A percentile compares a stretch with the other conserved stretches of the same genome.
These are phyloP conservation scores for Luffa aegyptiaca DNA, from an alignment of 306 rosid species.

Conservation along the genomic window DNA sequence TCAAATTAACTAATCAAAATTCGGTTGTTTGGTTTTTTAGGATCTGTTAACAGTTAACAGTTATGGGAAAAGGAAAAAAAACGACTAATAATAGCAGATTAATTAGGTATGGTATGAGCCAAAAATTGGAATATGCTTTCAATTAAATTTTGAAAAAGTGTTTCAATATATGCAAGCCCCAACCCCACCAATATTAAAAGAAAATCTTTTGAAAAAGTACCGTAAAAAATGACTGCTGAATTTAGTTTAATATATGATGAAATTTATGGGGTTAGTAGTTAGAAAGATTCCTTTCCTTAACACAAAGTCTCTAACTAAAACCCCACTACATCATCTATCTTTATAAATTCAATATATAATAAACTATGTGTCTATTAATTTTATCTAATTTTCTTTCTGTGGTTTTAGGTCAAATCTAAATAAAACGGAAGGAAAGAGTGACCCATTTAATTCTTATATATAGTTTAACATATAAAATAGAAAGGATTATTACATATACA, in stretches of 20 bases:
- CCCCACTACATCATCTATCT: background rate
- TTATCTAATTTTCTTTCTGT: no score
- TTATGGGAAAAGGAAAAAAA: background rate
- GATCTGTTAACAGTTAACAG: background rate
- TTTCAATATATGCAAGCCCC: background rate
- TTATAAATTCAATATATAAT: no score
- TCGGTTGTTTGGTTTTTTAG: background rate
- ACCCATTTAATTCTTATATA: background rate
- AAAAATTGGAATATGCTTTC: background rate
- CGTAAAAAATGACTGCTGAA: background rate
- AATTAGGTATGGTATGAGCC: slow-evolving; percentile 5
- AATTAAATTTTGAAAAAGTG: background rate
- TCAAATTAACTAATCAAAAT: background rate
- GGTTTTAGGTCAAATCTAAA: no score
- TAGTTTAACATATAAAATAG: background rate
- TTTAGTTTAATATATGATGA: background rate
- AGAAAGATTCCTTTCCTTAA: background rate
- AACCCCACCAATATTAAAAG: background rate
- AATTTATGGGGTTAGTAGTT: background rate
- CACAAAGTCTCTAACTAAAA: background rate
- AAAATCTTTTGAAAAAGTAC: background rate
- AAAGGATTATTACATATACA: no score
- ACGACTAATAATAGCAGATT: background rate
- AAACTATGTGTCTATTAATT: no score
- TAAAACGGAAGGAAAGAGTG: no score